Conservation (phyloP, 768 basidiomycete genomes). For the Mycena pura region DNA sequence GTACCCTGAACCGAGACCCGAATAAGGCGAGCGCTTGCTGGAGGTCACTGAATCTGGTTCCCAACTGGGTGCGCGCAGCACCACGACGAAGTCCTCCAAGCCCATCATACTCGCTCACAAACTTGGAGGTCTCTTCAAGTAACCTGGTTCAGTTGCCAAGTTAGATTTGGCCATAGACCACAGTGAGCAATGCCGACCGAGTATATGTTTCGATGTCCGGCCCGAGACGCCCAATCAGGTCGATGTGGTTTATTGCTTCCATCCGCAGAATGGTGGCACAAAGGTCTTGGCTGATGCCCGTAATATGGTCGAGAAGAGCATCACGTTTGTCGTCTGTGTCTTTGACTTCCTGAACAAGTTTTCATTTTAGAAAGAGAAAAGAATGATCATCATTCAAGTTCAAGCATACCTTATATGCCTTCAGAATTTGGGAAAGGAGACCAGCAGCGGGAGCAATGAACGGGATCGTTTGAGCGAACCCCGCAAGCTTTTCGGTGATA, state of each 20-base stretch:
- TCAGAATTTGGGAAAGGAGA: neutral
- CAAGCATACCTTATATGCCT: neutral
- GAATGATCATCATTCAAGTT: neutral
- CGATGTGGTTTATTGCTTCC: neutral
- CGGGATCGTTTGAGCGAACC: neutral
- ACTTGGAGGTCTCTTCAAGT: neutral
- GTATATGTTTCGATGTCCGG: neutral
- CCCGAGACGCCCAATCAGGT: neutral
- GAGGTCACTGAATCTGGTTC: neutral
- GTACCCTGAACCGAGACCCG: neutral
- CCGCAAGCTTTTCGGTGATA: neutral
- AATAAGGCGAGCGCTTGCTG: neutral
- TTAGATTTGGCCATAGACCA: neutral
- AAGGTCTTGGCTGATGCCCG: neutral
- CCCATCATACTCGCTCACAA: neutral
- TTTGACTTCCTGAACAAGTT: neutral
- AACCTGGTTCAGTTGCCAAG: neutral
- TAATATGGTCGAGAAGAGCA: neutral
- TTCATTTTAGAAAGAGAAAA: neutral
- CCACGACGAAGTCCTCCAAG: neutral
- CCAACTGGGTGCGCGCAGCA: neutral
- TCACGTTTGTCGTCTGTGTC: neutral
- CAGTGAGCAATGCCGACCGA: neutral
- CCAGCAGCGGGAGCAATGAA: neutral
- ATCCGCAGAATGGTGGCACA: constrained; percentile 1